Base-by-base conservation (phyloP, 306 rosid genomes). In the Castanea sativa region DNA sequence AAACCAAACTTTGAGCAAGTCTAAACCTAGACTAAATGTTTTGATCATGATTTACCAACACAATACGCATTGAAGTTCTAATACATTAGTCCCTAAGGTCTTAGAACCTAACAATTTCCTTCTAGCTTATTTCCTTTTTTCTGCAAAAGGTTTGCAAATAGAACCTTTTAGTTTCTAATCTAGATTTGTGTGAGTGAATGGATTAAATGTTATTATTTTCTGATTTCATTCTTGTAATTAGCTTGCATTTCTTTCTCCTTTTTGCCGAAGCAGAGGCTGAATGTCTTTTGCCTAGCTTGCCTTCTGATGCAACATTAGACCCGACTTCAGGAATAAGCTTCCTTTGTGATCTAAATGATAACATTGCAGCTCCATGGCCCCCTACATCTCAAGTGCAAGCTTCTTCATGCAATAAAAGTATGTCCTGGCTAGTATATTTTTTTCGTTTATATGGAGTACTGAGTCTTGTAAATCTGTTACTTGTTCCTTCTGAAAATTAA, bases 291-390 rank as follows among this genome's bases (percentile, higher is more conserved):
- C 97, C 98, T 13, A 91, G 99, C 79, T 86, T 90, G 92, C 99
- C 99, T 52, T 95, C 98, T 3, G 96, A 95, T 83, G 97, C 98
- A 71, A 84, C 93, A 69, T 87, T 95, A 77, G 99, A 95, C 82
- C 78, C 61, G 15, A 83, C 88, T 75, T 86, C 95, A 3, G 99
- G 98, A 71, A 85, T 95, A 76, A 93, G 96, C 87, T 93, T 95
- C 83, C 87, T 91, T 74, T 95, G 98, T 81, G 99, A 95, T 87
- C 85, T 95, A 61, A 95, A 95, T 74, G 99, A 95, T 88, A 93
- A 95, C 86, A 91, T 95, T 86, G 93, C 97, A 25, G 98, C 99
- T 80, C 98, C 93, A 29, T 95, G 99, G 99, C 97, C 99, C 65
- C 76, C 90, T 63, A 75, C 94, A 57, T 82, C 89, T 69, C 90